Conservation (phyloP, 108 stramenopile species). For the Stephanodiscus triporus region DNA sequence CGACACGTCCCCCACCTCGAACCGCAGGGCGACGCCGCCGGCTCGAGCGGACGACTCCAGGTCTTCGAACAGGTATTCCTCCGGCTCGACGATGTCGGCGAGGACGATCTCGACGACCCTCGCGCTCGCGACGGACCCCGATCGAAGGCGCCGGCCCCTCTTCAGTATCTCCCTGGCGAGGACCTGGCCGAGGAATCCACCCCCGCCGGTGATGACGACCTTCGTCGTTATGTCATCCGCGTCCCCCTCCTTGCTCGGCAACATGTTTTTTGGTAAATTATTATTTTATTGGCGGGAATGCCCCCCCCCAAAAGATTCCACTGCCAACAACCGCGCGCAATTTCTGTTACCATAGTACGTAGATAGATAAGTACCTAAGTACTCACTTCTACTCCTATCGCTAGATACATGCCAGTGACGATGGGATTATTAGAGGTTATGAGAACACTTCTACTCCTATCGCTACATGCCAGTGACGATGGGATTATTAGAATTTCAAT, state of each 20-base stretch:
- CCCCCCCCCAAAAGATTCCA: no score
- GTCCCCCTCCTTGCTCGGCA: not conserved
- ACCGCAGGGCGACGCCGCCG: constrained; percentile 3
- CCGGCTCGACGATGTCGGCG: constrained; percentile 45
- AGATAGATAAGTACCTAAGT: no score
- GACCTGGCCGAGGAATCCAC: constrained; percentile 66
- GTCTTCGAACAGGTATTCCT: constrained; percentile 22
- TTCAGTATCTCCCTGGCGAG: constrained; percentile 52
- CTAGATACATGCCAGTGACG: no score
- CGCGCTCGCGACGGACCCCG: constrained; percentile 12
- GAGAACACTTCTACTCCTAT: no score
- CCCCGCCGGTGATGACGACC: constrained; percentile 67
- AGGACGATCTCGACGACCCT: constrained; percentile 45
- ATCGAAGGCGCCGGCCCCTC: constrained; percentile 15
- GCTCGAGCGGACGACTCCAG: constrained; percentile 18
- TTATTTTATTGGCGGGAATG: no score
- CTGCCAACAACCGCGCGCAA: no score
- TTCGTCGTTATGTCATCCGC: constrained; percentile 21
- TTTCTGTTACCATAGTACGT: no score
- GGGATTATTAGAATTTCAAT: no score
- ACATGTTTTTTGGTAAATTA: no score
- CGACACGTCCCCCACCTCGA: constrained; percentile 50
- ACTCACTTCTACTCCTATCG: no score
- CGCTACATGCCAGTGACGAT: no score
- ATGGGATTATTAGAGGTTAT: no score